These are phyloP conservation scores for Paraphaeosphaeria minitans DNA, from an alignment of 2,329 filamentous ascomycete genomes.

Conservation along the genomic window DNA sequence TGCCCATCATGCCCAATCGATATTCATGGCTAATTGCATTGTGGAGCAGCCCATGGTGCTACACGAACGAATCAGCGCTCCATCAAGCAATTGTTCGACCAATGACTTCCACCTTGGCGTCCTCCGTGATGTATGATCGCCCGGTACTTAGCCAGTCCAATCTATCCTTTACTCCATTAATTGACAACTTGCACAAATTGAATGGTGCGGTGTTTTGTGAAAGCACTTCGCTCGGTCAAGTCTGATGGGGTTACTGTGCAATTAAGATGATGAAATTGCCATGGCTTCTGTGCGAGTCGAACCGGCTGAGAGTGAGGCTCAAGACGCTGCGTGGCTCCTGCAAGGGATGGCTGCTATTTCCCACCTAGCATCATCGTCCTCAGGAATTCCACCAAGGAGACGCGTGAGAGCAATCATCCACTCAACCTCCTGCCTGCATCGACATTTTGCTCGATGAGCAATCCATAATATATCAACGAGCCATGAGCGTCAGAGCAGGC, in stretches of 20 bases:
- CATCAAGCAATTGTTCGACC: slow-evolving; percentile 4
- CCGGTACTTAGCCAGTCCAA: slow-evolving; percentile 16
- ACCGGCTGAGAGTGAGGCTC: slow-evolving; percentile 14
- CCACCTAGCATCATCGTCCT: not conserved
- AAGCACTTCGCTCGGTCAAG: slow-evolving; percentile 7
- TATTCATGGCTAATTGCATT: slow-evolving; percentile 24
- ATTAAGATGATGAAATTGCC: slow-evolving; percentile 17
- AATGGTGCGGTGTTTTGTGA: slow-evolving; percentile 2
- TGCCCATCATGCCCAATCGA: not conserved
- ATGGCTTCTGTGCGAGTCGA: slow-evolving; percentile 6
- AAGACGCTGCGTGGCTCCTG: slow-evolving; percentile 14
- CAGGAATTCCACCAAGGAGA: not conserved
- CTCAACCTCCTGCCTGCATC: not conserved
- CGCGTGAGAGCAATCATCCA: not conserved
- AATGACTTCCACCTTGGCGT: slow-evolving; percentile 20
- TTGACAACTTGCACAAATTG: slow-evolving; percentile 18
- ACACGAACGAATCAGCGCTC: slow-evolving; percentile 17
- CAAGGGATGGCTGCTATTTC: not conserved
- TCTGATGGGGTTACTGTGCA: slow-evolving; percentile 4
- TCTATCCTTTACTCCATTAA: slow-evolving; percentile 22
- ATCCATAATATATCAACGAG: not conserved
- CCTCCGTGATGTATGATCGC: slow-evolving; percentile 8
- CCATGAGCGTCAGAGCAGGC: slow-evolving; percentile 14
- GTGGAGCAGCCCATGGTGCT: slow-evolving; percentile 14
- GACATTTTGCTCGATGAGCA: slow-evolving; percentile 5